These are phyloP conservation scores for Arthrinium puccinioides DNA, from an alignment of 2,329 filamentous ascomycete species.

Conservation along the genomic window DNA sequence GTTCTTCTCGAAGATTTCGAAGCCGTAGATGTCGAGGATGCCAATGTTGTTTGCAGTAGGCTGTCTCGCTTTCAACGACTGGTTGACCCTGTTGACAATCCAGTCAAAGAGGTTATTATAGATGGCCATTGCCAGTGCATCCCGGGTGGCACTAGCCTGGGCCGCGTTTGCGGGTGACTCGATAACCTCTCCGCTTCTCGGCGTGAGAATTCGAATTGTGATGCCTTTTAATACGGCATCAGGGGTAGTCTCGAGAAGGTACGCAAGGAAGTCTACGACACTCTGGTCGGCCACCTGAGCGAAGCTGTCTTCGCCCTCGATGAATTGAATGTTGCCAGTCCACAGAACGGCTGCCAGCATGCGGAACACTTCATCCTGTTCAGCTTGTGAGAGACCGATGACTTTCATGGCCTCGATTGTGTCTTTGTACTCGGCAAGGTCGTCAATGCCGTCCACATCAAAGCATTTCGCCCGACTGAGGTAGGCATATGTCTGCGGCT, in stretches of 20 bases:
- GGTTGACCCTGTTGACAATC: slow-evolving; percentile 91
- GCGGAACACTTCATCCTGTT: slow-evolving; percentile 95
- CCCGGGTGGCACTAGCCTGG: slow-evolving; percentile 79
- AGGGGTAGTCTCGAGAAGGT: slow-evolving; percentile 81
- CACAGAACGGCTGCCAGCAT: slow-evolving; percentile 89
- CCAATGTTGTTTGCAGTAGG: slow-evolving; percentile 78
- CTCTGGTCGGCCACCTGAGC: slow-evolving; percentile 82
- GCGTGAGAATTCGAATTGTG: slow-evolving; percentile 77
- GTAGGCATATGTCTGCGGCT: slow-evolving; percentile 87
- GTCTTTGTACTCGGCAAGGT: slow-evolving; percentile 80
- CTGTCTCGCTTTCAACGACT: slow-evolving; percentile 73
- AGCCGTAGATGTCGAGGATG: slow-evolving; percentile 97
- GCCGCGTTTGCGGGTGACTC: slow-evolving; percentile 77
- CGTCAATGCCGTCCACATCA: slow-evolving; percentile 90
- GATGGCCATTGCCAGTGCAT: slow-evolving; percentile 90
- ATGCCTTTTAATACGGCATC: slow-evolving; percentile 77
- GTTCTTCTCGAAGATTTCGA: slow-evolving; percentile 99
- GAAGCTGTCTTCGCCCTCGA: slow-evolving; percentile 83
- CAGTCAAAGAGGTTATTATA: slow-evolving; percentile 98
- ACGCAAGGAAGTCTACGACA: slow-evolving; percentile 89
- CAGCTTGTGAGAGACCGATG: slow-evolving; percentile 78
- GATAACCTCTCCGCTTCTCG: slow-evolving; percentile 58
- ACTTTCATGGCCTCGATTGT: slow-evolving; percentile 91
- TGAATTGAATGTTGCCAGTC: slow-evolving; percentile 90
- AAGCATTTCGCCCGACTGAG: slow-evolving; percentile 92